Percentiles rank a stretch among this genome's conserved stretches.
Evolutionary conservation across 768 basidiomycete genomes (phyloP).

Genomic region (Cystofilobasidium ferigula): DNA sequence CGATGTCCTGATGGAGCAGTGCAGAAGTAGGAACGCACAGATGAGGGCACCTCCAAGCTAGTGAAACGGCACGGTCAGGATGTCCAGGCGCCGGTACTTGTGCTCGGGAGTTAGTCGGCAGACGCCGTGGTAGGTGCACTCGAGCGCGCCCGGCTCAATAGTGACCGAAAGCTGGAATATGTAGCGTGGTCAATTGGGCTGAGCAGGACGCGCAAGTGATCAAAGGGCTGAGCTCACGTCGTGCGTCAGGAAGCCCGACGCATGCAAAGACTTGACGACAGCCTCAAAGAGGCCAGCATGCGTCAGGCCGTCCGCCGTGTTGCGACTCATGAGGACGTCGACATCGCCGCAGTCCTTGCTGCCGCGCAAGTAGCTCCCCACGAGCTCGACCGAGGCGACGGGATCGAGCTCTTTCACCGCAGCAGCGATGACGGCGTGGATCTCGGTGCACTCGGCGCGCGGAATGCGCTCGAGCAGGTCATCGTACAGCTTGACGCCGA

Average conservation of each 20-base stretch:
- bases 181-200: slow-evolving; percentile 9
- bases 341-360: slow-evolving; percentile 79
- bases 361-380: slow-evolving; percentile 86
- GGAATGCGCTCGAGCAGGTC: slow-evolving; percentile 54
- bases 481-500: slow-evolving; percentile 37
- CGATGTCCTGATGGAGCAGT: background rate
- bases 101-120: slow-evolving; percentile 47
- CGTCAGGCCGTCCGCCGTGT: slow-evolving; percentile 57
- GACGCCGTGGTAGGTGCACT: slow-evolving; percentile 65
- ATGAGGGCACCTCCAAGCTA: slow-evolving; percentile 43
- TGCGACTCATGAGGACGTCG: slow-evolving; percentile 74
- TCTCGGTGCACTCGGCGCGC: slow-evolving; percentile 59
- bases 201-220: background rate
- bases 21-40: background rate
- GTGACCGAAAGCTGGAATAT: slow-evolving; percentile 58
- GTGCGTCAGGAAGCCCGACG: slow-evolving; percentile 58
- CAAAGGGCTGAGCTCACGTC: slow-evolving; percentile 35
- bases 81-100: slow-evolving; percentile 65
- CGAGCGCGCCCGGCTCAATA: slow-evolving; percentile 55
- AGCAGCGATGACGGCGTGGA: slow-evolving; percentile 46
- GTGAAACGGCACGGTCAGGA: slow-evolving; percentile 67
- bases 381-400: slow-evolving; percentile 54
- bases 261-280: slow-evolving; percentile 51
- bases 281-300: slow-evolving; percentile 56
- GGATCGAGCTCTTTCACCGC: slow-evolving; percentile 61